A percentile compares a stretch with the other conserved stretches of the same genome.
phyloP scores from a whole-genome alignment of 805 yeast genomes.

The Spathaspora gorwiae region DNA sequence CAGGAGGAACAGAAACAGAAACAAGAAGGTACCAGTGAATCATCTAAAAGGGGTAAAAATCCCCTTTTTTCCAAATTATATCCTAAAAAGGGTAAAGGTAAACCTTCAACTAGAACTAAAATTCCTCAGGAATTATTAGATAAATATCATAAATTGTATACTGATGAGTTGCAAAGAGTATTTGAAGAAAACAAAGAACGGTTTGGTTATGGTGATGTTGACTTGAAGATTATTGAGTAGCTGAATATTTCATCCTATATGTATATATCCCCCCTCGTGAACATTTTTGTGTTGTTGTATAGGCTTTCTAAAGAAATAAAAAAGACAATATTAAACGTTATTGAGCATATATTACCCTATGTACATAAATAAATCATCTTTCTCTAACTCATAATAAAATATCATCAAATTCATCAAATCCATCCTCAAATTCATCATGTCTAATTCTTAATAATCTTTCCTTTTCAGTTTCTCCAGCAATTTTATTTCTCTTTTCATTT shows the following conservation, averaged over 20 bases:
- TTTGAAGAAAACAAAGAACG: constrained; percentile 63
- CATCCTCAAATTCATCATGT: not conserved
- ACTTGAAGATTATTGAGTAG: constrained; percentile 29
- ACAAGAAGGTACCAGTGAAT: not conserved
- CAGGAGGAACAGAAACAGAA: not conserved
- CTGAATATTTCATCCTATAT: not conserved
- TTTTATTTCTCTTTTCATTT: constrained; percentile 20
- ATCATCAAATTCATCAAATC: not conserved
- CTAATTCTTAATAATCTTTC: not conserved
- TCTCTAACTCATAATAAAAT: not conserved
- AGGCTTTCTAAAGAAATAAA: too few relatives aligned
- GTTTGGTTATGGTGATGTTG: constrained; percentile 49
- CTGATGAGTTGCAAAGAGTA: constrained; percentile 55
- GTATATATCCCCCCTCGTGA: too few relatives aligned
- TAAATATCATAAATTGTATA: constrained; percentile 67
- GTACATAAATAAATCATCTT: too few relatives aligned
- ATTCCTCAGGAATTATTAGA: constrained; percentile 47
- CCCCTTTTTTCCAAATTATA: constrained; percentile 24
- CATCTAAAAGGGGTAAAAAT: not conserved
- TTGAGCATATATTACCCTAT: too few relatives aligned
- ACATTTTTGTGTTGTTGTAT: too few relatives aligned
- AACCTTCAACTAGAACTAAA: constrained; percentile 18
- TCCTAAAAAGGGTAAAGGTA: constrained; percentile 5
- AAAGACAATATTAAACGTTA: too few relatives aligned
- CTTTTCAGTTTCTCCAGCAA: not conserved